phyloP scores from a whole-genome alignment of 805 yeast species.

The Hanseniaspora pseudoguilliermondii region DNA sequence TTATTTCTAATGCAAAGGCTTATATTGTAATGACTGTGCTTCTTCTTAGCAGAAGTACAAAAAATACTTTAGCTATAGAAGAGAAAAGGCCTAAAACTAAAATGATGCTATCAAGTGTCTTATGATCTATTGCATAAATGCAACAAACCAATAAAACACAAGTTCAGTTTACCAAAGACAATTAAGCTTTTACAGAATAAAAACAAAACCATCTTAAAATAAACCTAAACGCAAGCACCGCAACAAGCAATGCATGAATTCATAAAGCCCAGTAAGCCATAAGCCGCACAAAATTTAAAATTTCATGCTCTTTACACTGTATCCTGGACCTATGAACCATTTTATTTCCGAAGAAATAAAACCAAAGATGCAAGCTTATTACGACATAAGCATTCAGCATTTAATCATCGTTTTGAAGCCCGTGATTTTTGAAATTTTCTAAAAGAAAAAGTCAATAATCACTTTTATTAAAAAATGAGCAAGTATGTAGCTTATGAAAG shows the following conservation, averaged over 20 bases:
- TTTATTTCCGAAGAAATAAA: background rate
- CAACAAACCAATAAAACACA: background rate
- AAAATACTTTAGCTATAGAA: background rate
- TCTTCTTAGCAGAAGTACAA: background rate
- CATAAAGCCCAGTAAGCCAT: background rate
- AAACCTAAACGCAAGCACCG: background rate
- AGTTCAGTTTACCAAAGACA: background rate
- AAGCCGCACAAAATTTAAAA: background rate
- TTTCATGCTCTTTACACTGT: constrained; percentile 1
- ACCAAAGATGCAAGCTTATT: background rate
- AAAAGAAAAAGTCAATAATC: background rate
- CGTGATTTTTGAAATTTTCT: background rate
- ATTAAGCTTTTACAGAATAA: background rate
- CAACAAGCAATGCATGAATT: background rate
- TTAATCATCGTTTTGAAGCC: constrained; percentile 9
- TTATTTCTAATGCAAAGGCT: constrained; percentile 13
- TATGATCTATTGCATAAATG: background rate
- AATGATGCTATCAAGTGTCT: constrained; percentile 8
- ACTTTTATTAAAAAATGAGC: constrained; percentile 6
- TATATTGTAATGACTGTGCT: constrained; percentile 13
- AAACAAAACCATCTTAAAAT: background rate
- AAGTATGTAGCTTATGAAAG: background rate
- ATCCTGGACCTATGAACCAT: background rate
- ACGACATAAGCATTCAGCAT: constrained; percentile 2
- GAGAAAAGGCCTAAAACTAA: constrained; percentile 4